Percentiles rank a stretch among this genome's conserved stretches.
Conservation (phyloP, 495 filamentous ascomycete species). For the Xylaria sp. region DNA sequence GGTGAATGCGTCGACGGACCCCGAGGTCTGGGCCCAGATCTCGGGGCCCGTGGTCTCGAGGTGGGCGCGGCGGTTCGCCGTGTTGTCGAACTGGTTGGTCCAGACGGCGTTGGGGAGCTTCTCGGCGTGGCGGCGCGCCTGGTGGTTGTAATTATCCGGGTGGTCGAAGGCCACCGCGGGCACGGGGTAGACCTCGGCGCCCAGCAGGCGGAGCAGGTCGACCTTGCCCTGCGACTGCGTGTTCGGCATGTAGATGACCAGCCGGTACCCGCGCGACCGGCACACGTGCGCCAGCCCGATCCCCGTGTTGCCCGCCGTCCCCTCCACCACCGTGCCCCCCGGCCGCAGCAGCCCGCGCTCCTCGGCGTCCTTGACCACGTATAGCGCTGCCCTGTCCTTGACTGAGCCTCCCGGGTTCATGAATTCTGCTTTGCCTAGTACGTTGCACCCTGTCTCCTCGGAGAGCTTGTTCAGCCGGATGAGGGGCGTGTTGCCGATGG, state of each 20-base stretch:
- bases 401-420: conserved; percentile 97
- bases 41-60: conserved; percentile 97
- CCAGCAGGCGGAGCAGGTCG: conserved; percentile 87
- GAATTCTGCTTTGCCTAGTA: conserved; percentile 97
- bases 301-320: conserved; percentile 96
- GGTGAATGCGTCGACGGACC: conserved; percentile 90
- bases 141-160: conserved; percentile 97
- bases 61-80: conserved; percentile 90
- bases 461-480: conserved; percentile 90
- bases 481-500: conserved; percentile 96
- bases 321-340: conserved; percentile 95
- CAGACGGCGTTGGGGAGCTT: conserved; percentile 87
- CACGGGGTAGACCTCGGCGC: conserved; percentile 98
- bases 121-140: conserved; percentile 88
- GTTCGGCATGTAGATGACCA: conserved; percentile 99
- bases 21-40: conserved; percentile 92
- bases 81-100: conserved; percentile 99
- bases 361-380: conserved; percentile 93
- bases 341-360: conserved; percentile 79
- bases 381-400: conserved; percentile 95
- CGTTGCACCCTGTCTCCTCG: conserved; percentile 88
- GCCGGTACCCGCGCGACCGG: conserved; percentile 87
- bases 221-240: conserved; percentile 98
- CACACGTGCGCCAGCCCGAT: conserved; percentile 98
- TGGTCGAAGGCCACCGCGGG: conserved; percentile 96